Base-by-base conservation (phyloP, 441 rosid species). In the Erysimum cheiri region DNA sequence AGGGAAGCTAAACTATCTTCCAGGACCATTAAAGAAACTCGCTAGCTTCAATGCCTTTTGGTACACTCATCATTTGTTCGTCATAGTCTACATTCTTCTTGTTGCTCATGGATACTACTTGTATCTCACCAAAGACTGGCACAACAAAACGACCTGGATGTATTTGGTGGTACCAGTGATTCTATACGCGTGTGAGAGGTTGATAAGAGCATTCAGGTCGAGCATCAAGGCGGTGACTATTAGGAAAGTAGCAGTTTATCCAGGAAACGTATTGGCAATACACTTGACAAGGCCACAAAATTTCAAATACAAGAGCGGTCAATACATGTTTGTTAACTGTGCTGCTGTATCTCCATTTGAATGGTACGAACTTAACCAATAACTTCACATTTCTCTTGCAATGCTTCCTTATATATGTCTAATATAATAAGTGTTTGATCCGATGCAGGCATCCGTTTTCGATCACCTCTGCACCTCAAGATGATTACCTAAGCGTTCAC, bases 251-350 rank as follows among this genome's bases (percentile, higher is more conserved):
- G 82, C 82, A 6, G 82, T 88, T 24, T 86, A 88, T 71, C 91
- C 91, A 1, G 93, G 91, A 67, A 88, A 88, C 47, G 93, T 88
- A 4, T 69, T 88, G 81, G 83, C 91, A 35, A 66, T 88, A 19
- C 89, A 86, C 72, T 78, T 88, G 81, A 80, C 89, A 62, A 86
- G 80, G 73, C 93, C 93, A 9, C 77, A 78, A 12, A 87, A 85
- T 1, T 88, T 88, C 80, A 83, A 81, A 76, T 83, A 88, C 84
- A 83, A 86, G 71, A 88, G 93, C 3, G 93, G 93, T 61, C 93
- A 88, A 37, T 88, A 86, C 82, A 88, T 88, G 89, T 88, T 88
- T 71, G 83, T 88, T 64, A 88, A 88, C 41, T 88, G 91, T 43
- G 82, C 84, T 12, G 91, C 89, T 36, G 91, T 88, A 4, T 86